Percentiles rank a stretch among this genome's conserved stretches.
phyloP scores from a whole-genome alignment of 192 early-diverging fungal genomes.

The Funneliformis geosporum region DNA sequence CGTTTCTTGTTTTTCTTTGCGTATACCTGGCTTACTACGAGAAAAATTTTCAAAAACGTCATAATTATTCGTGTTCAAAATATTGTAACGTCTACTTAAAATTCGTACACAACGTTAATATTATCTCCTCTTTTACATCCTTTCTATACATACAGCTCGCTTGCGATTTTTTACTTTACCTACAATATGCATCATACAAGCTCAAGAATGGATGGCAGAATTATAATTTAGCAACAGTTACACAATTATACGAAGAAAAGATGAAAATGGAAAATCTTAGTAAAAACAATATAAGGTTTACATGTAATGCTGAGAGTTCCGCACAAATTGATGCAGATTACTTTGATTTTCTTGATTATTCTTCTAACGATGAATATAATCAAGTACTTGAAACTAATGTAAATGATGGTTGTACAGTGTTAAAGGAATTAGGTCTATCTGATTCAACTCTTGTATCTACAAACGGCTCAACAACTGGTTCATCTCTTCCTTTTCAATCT shows the following conservation, averaged over 20 bases:
- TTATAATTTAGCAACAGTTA: background rate
- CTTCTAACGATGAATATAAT: background rate
- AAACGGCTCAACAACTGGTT: background rate
- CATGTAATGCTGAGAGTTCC: background rate
- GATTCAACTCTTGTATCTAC: too few relatives aligned
- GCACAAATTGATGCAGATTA: background rate
- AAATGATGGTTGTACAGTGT: background rate
- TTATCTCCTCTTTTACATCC: too few relatives aligned
- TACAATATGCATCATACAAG: background rate
- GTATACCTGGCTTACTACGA: too few relatives aligned
- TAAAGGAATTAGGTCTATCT: background rate
- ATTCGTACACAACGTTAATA: too few relatives aligned
- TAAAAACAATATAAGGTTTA: background rate
- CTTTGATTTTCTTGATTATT: background rate
- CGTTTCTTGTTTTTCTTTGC: too few relatives aligned
- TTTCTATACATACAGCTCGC: background rate
- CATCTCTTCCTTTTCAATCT: background rate
- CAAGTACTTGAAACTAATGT: background rate
- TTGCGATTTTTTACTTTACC: background rate
- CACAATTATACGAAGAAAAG: background rate
- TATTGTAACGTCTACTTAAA: too few relatives aligned
- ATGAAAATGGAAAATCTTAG: background rate
- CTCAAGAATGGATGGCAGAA: background rate
- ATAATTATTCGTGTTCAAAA: too few relatives aligned
- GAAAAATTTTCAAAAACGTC: too few relatives aligned